phyloP scores from a whole-genome alignment of 2,329 filamentous ascomycete genomes.

The Curvularia sp. region DNA sequence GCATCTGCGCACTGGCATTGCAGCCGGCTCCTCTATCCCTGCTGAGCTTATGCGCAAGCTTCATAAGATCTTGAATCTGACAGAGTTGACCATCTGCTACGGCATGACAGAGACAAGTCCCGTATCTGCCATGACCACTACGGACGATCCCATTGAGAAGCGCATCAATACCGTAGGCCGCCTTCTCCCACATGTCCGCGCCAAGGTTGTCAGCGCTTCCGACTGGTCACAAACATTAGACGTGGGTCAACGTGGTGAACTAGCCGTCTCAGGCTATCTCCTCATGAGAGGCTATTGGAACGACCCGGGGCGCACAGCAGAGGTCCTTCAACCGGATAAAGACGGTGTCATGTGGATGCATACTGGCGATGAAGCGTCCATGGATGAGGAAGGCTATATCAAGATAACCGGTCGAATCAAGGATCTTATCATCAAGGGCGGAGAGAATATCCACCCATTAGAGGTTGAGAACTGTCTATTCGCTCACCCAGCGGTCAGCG shows the following conservation, averaged over 20 bases:
- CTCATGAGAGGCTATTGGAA: slow-evolving; percentile 91
- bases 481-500: slow-evolving; percentile 70
- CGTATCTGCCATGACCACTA: slow-evolving; percentile 79
- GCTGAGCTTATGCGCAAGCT: slow-evolving; percentile 79
- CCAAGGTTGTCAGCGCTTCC: slow-evolving; percentile 75
- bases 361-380: slow-evolving; percentile 87
- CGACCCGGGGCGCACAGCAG: slow-evolving; percentile 72
- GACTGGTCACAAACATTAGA: slow-evolving; percentile 67
- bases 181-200: slow-evolving; percentile 80
- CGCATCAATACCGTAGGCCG: slow-evolving; percentile 78
- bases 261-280: slow-evolving; percentile 83
- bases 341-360: slow-evolving; percentile 78
- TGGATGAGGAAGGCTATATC: slow-evolving; percentile 84
- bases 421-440: slow-evolving; percentile 91
- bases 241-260: slow-evolving; percentile 74
- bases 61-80: slow-evolving; percentile 75
- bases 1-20: slow-evolving; percentile 84
- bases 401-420: slow-evolving; percentile 91
- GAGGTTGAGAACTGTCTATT: slow-evolving; percentile 91
- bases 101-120: slow-evolving; percentile 93
- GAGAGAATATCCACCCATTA: slow-evolving; percentile 94
- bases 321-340: slow-evolving; percentile 68
- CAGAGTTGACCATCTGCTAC: slow-evolving; percentile 90
- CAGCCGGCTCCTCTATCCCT: slow-evolving; percentile 85
- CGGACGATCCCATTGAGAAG: slow-evolving; percentile 74